Base-by-base conservation (phyloP, 2,329 filamentous ascomycete species). In the Sporothrix euskadiensis region DNA sequence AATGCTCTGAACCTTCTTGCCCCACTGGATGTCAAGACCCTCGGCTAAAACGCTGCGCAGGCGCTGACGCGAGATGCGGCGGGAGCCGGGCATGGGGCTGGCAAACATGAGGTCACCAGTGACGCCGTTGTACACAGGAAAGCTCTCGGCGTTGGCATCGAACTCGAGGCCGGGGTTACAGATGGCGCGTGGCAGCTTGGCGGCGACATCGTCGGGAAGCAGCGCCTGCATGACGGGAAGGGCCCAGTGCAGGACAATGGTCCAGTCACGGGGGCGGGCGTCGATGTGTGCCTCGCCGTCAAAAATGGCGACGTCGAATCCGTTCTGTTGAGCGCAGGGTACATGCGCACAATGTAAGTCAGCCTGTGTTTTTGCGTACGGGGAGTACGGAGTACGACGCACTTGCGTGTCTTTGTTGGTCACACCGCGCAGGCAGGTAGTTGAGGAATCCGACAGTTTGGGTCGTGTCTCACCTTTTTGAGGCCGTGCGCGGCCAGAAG, bases 171-270 rank as follows among this genome's bases (percentile, higher is more conserved):
- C 47, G 1, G 80, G 81, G 73, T 83, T 83, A 76, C 80, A 82
- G 22, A 81, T 74, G 22, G 80, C 80, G 47, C 76, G 69, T 9
- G 78, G 74, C 6, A 84, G 73, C 22, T 77, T 77, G 6, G 75
- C 76, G 30, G 80, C 73, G 10, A 83, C 75, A 4, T 79, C 76
- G 5, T 78, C 73, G 1, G 82, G 81, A 1, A 84, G 77, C 65
- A 83, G 75, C 61, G 80, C 76, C 57, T 72, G 75, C 68, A 84
- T 78, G 6, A 78, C 76, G 0, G 81, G 79, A 76, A 83, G 79
- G 14, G 80, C 82, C 83, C 83, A 84, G 74, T 83, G 82, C 30
- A 83, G 75, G 12, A 81, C 77, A 44, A 83, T 82, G n/a, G 80
- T 81, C 82, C 81, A 83, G 77, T 83, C 81, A 71, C 81, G 80